A percentile compares a stretch with the other conserved stretches of the same genome.
Conservation (phyloP, 768 basidiomycete genomes). For the Mycena leptocephala region DNA sequence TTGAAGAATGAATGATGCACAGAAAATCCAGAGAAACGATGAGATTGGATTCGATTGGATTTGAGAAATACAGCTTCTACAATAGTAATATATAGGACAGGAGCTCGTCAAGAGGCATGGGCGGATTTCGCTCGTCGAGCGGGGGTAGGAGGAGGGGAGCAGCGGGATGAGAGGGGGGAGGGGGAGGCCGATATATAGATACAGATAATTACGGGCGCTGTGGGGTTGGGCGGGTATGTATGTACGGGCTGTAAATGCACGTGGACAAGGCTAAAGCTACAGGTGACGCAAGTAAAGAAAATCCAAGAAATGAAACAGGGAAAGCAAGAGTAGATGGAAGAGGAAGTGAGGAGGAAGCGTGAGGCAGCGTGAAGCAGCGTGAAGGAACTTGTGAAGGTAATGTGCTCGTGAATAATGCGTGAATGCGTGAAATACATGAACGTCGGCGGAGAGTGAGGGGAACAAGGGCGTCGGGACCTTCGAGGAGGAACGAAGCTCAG, state of each 20-base stretch:
- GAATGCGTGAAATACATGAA: not conserved
- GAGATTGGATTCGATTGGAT: not conserved
- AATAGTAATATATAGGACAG: conserved; percentile 21
- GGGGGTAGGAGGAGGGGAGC: not conserved
- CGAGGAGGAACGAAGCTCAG: not conserved
- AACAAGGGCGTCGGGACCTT: not conserved
- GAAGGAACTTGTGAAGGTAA: too few relatives aligned
- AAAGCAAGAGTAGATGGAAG: not conserved
- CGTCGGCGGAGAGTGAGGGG: not conserved
- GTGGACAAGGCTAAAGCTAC: too few relatives aligned
- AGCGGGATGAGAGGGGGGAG: not conserved
- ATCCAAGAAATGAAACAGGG: conserved; percentile 30
- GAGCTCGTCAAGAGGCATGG: conserved; percentile 22
- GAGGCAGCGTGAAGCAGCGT: not conserved
- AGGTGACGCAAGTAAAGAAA: too few relatives aligned
- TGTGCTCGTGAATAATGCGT: not conserved
- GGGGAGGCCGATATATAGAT: conserved; percentile 29
- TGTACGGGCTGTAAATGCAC: not conserved
- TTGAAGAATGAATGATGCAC: too few relatives aligned
- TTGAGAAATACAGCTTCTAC: conserved; percentile 34
- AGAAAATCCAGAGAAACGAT: not conserved
- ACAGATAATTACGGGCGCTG: conserved; percentile 35
- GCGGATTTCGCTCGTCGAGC: too few relatives aligned
- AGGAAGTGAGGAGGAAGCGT: not conserved
- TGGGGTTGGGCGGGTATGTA: not conserved